These are phyloP conservation scores for Torulaspora indica DNA, from an alignment of 805 yeast genomes.

Conservation along the genomic window DNA sequence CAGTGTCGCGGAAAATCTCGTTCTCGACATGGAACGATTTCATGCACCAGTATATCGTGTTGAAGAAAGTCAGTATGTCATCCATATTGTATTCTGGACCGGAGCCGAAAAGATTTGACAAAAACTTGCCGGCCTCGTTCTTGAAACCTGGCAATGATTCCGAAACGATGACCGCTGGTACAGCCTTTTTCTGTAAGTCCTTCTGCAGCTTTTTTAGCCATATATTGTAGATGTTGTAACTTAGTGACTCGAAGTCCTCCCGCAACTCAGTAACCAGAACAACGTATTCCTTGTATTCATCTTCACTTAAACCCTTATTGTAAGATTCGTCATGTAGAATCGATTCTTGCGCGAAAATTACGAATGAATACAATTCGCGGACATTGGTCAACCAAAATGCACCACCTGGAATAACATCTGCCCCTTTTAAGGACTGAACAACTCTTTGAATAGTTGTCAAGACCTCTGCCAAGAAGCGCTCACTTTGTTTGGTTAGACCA, in stretches of 20 bases:
- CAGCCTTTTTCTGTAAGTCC: slow-evolving; percentile 82
- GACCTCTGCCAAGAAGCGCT: slow-evolving; percentile 84
- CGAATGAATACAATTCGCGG: slow-evolving; percentile 91
- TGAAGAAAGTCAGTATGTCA: slow-evolving; percentile 83
- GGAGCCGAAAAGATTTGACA: slow-evolving; percentile 74
- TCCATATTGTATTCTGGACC: slow-evolving; percentile 84
- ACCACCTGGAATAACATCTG: slow-evolving; percentile 83
- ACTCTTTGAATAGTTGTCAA: slow-evolving; percentile 80
- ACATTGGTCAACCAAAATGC: slow-evolving; percentile 97
- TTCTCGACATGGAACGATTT: slow-evolving; percentile 82
- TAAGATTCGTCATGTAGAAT: slow-evolving; percentile 78
- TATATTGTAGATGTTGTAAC: slow-evolving; percentile 90
- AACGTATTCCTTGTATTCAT: slow-evolving; percentile 85
- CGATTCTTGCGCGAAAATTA: slow-evolving; percentile 88
- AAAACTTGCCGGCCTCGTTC: slow-evolving; percentile 73
- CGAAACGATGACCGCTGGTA: slow-evolving; percentile 91
- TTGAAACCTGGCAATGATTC: slow-evolving; percentile 95
- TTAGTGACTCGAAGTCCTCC: slow-evolving; percentile 88
- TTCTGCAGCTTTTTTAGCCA: slow-evolving; percentile 96
- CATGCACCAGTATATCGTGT: slow-evolving; percentile 89
- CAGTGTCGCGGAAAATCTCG: slow-evolving; percentile 77
- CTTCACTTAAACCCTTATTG: slow-evolving; percentile 78
- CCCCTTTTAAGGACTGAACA: slow-evolving; percentile 75
- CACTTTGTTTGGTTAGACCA: slow-evolving; percentile 88
- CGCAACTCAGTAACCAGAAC: slow-evolving; percentile 84